These are phyloP conservation scores for Apiospora aurea DNA, from an alignment of 2,329 filamentous ascomycete species.

Conservation along the genomic window DNA sequence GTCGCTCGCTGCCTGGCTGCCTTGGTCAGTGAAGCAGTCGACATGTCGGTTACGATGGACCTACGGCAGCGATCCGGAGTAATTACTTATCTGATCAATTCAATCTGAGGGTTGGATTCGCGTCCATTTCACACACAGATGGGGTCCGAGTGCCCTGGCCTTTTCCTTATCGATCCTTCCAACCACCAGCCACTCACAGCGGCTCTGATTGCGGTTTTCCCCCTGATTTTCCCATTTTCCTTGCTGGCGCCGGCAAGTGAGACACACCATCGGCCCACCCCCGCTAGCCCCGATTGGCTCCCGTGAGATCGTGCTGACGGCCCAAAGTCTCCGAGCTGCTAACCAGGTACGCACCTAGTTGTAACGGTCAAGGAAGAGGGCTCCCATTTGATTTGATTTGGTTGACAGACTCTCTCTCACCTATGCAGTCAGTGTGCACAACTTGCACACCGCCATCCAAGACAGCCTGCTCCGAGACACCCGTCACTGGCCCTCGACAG, in stretches of 20 bases:
- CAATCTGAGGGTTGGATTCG: neutral
- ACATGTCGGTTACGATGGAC: too few relatives aligned
- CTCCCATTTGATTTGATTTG: neutral
- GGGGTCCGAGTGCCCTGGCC: too few relatives aligned
- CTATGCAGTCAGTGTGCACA: neutral
- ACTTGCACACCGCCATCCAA: constrained; percentile 1
- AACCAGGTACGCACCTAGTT: neutral
- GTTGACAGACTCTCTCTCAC: too few relatives aligned
- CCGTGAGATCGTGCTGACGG: neutral
- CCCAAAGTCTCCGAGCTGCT: neutral
- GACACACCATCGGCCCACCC: constrained; percentile 3
- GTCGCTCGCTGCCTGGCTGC: neutral
- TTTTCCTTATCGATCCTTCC: neutral
- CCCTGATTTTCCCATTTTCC: neutral
- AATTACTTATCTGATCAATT: neutral
- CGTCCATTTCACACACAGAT: too few relatives aligned
- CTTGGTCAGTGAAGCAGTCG: neutral
- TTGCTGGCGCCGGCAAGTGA: neutral
- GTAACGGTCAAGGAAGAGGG: neutral
- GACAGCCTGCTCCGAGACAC: neutral
- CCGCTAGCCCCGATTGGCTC: constrained; percentile 14
- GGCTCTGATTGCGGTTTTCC: neutral
- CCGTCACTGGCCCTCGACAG: neutral
- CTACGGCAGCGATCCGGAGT: too few relatives aligned
- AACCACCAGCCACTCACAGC: neutral